Evolutionary conservation across 2,329 filamentous ascomycete species (phyloP).

Genomic region (Xylariaceae sp.): DNA sequence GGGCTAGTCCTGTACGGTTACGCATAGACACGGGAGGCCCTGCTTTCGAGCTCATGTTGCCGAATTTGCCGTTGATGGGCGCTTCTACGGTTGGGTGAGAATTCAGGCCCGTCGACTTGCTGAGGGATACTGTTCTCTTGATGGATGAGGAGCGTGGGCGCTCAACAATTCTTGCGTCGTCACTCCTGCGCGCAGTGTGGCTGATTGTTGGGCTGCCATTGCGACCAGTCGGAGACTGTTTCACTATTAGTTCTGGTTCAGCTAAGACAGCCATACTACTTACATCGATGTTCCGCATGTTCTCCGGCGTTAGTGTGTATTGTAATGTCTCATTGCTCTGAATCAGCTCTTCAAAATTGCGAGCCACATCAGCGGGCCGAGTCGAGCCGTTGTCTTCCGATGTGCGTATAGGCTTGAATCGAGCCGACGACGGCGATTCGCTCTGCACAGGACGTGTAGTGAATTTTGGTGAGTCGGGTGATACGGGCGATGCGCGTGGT

Average conservation of each 20-base stretch:
- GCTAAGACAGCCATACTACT: conserved; percentile 28
- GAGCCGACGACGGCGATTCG: conserved; percentile 47
- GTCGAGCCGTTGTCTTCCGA: conserved; percentile 54
- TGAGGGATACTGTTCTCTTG: conserved; percentile 39
- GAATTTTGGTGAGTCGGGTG: conserved; percentile 25
- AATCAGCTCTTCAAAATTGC: conserved; percentile 74
- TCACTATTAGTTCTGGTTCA: conserved; percentile 21
- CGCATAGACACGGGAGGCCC: conserved; percentile 31
- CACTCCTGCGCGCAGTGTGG: conserved; percentile 43
- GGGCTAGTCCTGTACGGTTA: conserved; percentile 28
- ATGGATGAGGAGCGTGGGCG: conserved; percentile 43
- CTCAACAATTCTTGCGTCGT: conserved; percentile 40
- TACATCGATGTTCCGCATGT: conserved; percentile 73
- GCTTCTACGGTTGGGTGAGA: conserved; percentile 34
- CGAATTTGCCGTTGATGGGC: conserved; percentile 23
- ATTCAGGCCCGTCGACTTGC: conserved; percentile 34
- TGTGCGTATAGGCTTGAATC: conserved; percentile 50
- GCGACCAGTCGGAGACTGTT: conserved; percentile 36
- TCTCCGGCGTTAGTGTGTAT: conserved; percentile 76
- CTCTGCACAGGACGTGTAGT: conserved; percentile 43
- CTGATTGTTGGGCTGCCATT: conserved; percentile 39
- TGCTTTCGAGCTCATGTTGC: conserved; percentile 30
- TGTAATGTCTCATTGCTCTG: conserved; percentile 79
- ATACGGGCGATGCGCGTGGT: conserved; percentile 26
- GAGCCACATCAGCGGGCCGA: conserved; percentile 55